Evolutionary conservation across 306 rosid genomes (phyloP), one percentile per base, ranked within the genome.

Genomic region (Vicia faba): DNA sequence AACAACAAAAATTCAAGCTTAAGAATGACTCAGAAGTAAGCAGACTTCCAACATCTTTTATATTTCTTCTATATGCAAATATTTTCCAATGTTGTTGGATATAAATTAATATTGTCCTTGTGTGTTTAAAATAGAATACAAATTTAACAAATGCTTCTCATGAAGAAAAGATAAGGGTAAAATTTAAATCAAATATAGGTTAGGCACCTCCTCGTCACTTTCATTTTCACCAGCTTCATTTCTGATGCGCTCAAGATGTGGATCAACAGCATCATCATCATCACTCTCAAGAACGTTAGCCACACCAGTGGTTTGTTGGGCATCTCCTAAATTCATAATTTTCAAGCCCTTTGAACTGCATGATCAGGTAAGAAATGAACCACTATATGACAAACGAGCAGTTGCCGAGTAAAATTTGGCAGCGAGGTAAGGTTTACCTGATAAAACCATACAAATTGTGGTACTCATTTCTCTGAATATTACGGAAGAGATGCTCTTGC

Each of bases 241-340:
- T 80, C 64, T 85, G 0, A 95, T 92, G 31, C 99, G 97, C 74
- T 86, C 97, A 44, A 95, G 96, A 88, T 90, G 99, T 7, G 99
- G 99, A 69, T 95, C 99, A 69, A 86, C 95, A 74, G 95, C 99
- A 81, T 82, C 98, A 78, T 93, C 95, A 69, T 84, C 99, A 26
- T 89, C 86, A n/a, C 66, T 84, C 70, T 79, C 90, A 70, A 93
- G 91, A 77, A 90, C 96, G 79, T 88, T 81, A 43, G 91, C 88
- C 59, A 93, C 90, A 41, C 95, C 95, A 67, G 70, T 88, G 56
- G 87, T 4, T 20, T 79, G 68, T 69, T 75, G 72, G 75, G 54
- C 75, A 67, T 78, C 95, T 86, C 97, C 96, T 68, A 93, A 75
- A 80, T 93, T 93, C 99, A 93, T 80, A 72, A 93, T 95, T 78